Conservation (phyloP, 257 asterid species). For the Fraxinus quadrangulata region DNA sequence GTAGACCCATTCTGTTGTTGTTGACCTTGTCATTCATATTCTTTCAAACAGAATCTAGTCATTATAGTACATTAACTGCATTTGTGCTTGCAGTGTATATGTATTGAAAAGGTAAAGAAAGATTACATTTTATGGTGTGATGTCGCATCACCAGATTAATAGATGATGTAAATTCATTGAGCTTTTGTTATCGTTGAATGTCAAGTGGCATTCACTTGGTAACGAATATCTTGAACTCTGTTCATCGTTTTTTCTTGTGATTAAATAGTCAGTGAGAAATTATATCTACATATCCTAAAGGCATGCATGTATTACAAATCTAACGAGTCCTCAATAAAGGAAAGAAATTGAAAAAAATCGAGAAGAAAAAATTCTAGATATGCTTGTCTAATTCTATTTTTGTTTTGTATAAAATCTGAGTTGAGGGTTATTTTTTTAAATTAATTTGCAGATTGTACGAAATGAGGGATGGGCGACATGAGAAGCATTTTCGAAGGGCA, state of each 20-base stretch:
- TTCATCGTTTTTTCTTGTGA: not conserved
- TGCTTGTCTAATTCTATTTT: not conserved
- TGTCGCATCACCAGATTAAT: not conserved
- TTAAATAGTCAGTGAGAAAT: too few relatives aligned
- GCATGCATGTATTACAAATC: too few relatives aligned
- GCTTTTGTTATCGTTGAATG: not conserved
- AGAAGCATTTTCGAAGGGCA: slow-evolving; percentile 69
- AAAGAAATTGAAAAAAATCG: not conserved
- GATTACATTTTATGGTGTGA: not conserved
- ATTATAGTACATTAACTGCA: not conserved
- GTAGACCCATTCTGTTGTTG: too few relatives aligned
- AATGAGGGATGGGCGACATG: slow-evolving; percentile 87
- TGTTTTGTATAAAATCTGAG: not conserved
- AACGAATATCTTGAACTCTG: not conserved
- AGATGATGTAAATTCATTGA: not conserved
- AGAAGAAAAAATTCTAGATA: too few relatives aligned
- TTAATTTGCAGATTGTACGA: slow-evolving; percentile 64
- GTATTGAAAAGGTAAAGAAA: not conserved
- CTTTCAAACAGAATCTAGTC: not conserved
- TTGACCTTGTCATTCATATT: not conserved
- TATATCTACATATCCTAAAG: too few relatives aligned
- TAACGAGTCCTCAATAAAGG: not conserved
- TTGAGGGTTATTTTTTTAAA: not conserved
- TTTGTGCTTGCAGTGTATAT: not conserved
- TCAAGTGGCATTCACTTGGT: not conserved